phyloP scores from a whole-genome alignment of 805 yeast genomes.

The Teunomyces kruisii region DNA sequence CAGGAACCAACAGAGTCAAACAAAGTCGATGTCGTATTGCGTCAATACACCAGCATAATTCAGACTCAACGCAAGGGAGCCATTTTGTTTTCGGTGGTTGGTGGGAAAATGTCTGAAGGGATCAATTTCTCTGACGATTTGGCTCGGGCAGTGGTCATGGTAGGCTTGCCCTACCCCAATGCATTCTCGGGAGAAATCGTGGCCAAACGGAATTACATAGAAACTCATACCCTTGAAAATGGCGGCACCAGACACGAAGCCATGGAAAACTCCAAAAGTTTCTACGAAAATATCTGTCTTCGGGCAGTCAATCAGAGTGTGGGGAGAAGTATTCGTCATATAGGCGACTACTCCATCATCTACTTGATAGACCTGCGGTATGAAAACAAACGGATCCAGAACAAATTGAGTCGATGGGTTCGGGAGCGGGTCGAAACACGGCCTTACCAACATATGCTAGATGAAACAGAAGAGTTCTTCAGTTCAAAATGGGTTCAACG shows the following conservation, averaged over 20 bases:
- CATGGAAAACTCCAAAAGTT: slow-evolving; percentile 47
- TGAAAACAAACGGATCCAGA: slow-evolving; percentile 41
- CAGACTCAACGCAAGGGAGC: slow-evolving; percentile 50
- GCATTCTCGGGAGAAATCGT: slow-evolving; percentile 76
- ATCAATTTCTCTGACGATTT: slow-evolving; percentile 84
- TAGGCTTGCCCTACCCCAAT: slow-evolving; percentile 90
- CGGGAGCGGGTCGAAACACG: slow-evolving; percentile 18
- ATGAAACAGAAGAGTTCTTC: slow-evolving; percentile 29
- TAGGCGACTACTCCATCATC: slow-evolving; percentile 75
- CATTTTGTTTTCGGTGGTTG: slow-evolving; percentile 78
- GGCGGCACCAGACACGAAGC: slow-evolving; percentile 54
- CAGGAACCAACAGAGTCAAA: slow-evolving; percentile 51
- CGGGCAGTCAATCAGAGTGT: slow-evolving; percentile 89
- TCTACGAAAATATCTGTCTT: slow-evolving; percentile 85
- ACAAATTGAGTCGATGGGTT: slow-evolving; percentile 77
- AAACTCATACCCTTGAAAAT: slow-evolving; percentile 42
- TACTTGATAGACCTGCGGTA: slow-evolving; percentile 71
- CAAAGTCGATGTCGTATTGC: slow-evolving; percentile 46
- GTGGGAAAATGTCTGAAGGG: slow-evolving; percentile 92
- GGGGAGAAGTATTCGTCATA: slow-evolving; percentile 88
- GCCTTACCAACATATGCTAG: slow-evolving; percentile 12
- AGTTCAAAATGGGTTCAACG: slow-evolving; percentile 13
- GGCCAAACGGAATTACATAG: slow-evolving; percentile 67
- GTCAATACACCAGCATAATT: slow-evolving; percentile 50
- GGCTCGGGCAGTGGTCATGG: slow-evolving; percentile 84